Evolutionary conservation across 768 basidiomycete genomes (phyloP).

Genomic region (Multifurca ochricompacta): DNA sequence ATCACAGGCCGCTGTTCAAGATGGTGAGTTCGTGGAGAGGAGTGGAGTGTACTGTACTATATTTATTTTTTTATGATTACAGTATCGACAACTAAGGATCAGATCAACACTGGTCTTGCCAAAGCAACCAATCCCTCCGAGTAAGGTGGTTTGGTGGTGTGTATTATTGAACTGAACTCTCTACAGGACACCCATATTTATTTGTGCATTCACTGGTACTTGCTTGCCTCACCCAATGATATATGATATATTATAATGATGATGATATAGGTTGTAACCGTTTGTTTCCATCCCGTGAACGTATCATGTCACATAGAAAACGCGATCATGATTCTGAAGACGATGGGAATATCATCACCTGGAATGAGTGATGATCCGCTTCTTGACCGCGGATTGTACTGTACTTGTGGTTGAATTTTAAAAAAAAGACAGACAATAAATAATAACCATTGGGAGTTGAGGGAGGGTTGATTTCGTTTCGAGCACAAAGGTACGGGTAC

Average conservation of each 20-base stretch:
- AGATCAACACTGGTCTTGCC: slow-evolving; percentile 49
- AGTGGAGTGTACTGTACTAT: too few species aligned
- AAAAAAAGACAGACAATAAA: too few species aligned
- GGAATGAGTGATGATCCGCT: slow-evolving; percentile 40
- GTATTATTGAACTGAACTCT: slow-evolving; percentile 25
- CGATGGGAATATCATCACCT: slow-evolving; percentile 53
- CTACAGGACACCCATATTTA: slow-evolving; percentile 75
- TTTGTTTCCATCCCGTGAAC: slow-evolving; percentile 62
- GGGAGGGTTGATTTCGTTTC: too few species aligned
- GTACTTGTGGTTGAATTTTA: too few species aligned
- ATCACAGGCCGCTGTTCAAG: slow-evolving; percentile 20
- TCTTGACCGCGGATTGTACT: background rate
- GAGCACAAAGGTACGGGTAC: too few species aligned
- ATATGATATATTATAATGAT: background rate
- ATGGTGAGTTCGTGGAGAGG: slow-evolving; percentile 12
- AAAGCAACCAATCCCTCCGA: slow-evolving; percentile 58
- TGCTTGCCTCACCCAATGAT: background rate
- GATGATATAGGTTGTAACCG: slow-evolving; percentile 50
- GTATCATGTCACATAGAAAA: slow-evolving; percentile 62
- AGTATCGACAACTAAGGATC: slow-evolving; percentile 44
- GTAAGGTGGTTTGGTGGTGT: too few species aligned
- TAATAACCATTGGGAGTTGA: too few species aligned
- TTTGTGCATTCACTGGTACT: slow-evolving; percentile 58
- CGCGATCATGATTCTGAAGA: slow-evolving; percentile 61
- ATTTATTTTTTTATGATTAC: background rate